phyloP scores from a whole-genome alignment of 164 flowering plant species.

The Magnolia kwangsiensis region DNA sequence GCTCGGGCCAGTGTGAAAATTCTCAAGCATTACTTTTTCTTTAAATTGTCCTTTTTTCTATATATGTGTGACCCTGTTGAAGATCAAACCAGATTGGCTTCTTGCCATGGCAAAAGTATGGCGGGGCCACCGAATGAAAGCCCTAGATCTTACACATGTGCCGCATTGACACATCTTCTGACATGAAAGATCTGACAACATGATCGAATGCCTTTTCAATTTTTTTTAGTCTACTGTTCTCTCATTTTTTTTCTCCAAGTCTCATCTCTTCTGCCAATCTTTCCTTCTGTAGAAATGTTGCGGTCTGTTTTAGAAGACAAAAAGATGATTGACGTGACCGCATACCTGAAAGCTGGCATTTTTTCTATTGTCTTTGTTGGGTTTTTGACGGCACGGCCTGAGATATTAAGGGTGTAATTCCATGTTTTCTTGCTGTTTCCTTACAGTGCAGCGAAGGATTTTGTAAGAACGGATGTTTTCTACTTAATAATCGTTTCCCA shows the following conservation, averaged over 20 bases:
- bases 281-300: slow-evolving; percentile 17
- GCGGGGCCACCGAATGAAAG: background rate
- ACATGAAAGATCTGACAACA: background rate
- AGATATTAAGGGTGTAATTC: too few species aligned
- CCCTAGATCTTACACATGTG: background rate
- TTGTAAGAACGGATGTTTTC: background rate
- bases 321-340: background rate
- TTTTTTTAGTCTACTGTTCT: background rate
- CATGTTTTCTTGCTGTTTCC: background rate
- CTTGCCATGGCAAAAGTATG: background rate
- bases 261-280: background rate
- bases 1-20: too few species aligned
- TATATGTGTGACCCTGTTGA: background rate
- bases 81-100: background rate
- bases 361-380: too few species aligned
- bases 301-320: slow-evolving; percentile 8
- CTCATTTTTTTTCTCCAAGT: background rate
- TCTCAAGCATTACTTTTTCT: too few species aligned
- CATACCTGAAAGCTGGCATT: background rate
- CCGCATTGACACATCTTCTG: too few species aligned
- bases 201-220: background rate
- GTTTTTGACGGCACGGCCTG: too few species aligned
- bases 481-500: too few species aligned
- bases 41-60: background rate
- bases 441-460: background rate